These are phyloP conservation scores for Raffaelea albimanens DNA, from an alignment of 2,329 filamentous ascomycete species.

Conservation along the genomic window DNA sequence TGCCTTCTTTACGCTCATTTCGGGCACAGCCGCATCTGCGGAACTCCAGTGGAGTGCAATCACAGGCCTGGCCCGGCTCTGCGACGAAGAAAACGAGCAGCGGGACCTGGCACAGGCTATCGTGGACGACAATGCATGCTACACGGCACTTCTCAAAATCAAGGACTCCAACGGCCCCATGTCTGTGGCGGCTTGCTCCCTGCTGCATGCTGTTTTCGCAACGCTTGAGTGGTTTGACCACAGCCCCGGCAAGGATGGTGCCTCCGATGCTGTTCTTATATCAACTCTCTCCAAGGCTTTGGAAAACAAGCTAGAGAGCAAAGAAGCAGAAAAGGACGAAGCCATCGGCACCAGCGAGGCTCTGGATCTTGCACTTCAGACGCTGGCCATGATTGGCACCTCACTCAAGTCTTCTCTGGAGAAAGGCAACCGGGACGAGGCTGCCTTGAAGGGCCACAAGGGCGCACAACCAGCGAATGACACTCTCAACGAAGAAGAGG, in stretches of 20 bases:
- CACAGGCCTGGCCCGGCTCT: slow-evolving; percentile 46
- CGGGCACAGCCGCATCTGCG: slow-evolving; percentile 27
- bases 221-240: slow-evolving; percentile 43
- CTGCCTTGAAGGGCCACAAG: slow-evolving; percentile 23
- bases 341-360: slow-evolving; percentile 23
- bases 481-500: slow-evolving; percentile 21
- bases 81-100: slow-evolving; percentile 37
- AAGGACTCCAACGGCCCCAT: slow-evolving; percentile 36
- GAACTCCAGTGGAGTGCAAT: slow-evolving; percentile 38
- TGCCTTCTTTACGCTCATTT: slow-evolving; percentile 45
- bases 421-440: slow-evolving; percentile 29
- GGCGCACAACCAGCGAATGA: slow-evolving; percentile 25
- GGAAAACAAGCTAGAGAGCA: slow-evolving; percentile 2
- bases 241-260: slow-evolving; percentile 35
- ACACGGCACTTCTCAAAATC: slow-evolving; percentile 39
- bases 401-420: slow-evolving; percentile 42
- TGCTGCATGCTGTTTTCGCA: slow-evolving; percentile 54
- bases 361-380: slow-evolving; percentile 48
- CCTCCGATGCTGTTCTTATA: slow-evolving; percentile 41
- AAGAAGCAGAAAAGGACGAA: not conserved
- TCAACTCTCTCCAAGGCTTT: slow-evolving; percentile 29
- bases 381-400: slow-evolving; percentile 55
- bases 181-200: slow-evolving; percentile 47
- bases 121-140: slow-evolving; percentile 37
- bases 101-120: slow-evolving; percentile 37